A percentile compares a stretch with the other conserved stretches of the same genome.
Conservation (phyloP, 441 rosid species). For the Pelargonium myrrhifolium region DNA sequence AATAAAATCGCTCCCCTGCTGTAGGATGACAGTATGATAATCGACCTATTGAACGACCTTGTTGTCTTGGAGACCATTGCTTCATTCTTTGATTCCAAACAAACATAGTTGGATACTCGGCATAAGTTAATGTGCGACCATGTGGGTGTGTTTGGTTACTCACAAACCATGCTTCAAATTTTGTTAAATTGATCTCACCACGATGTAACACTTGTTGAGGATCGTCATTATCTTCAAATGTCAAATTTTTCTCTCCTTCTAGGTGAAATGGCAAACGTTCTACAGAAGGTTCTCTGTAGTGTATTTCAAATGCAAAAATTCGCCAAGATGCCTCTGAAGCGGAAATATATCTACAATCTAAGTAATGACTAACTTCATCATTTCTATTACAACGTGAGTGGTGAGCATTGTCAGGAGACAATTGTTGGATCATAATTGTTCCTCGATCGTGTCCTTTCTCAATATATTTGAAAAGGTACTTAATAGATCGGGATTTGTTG, state of each 20-base stretch:
- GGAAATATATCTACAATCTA: conserved; percentile 9
- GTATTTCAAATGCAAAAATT: conserved; percentile 13
- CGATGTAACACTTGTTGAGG: no score
- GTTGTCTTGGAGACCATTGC: background rate
- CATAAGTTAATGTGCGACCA: no score
- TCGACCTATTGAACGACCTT: background rate
- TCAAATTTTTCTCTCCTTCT: background rate
- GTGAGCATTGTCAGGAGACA: background rate
- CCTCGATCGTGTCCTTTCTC: conserved; percentile 12
- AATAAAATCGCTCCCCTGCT: background rate
- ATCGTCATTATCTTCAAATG: background rate
- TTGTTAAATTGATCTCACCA: no score
- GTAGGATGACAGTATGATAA: background rate
- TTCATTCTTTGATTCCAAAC: background rate
- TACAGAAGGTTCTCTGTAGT: background rate
- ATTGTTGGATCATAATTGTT: background rate
- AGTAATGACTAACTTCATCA: background rate
- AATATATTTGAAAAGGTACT: conserved; percentile 21
- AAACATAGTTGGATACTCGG: background rate
- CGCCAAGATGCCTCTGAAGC: conserved; percentile 17
- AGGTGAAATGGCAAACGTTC: background rate
- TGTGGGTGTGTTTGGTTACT: no score
- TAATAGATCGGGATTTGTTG: background rate
- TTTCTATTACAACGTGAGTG: background rate
- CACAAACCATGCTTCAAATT: no score